Conservation (phyloP, 2,329 filamentous ascomycete genomes). For the Ceratocystis alfenasii region DNA sequence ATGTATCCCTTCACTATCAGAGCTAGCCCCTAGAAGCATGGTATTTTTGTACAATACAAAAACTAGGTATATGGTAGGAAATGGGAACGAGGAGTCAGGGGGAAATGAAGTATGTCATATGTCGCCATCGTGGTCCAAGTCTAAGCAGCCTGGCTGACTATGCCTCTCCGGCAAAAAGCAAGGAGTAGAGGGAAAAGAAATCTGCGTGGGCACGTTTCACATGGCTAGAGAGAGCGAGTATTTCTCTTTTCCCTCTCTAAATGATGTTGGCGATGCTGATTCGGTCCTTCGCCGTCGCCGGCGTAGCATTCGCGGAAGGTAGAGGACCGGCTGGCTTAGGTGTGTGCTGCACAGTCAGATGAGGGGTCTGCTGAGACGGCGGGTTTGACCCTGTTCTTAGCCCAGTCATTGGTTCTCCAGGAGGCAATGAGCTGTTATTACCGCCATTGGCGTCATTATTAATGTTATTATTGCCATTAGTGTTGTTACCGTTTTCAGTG, state of each 20-base stretch:
- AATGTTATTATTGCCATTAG: slow-evolving; percentile 3
- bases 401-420: slow-evolving; percentile 5
- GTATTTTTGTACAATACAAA: neutral
- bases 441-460: slow-evolving; percentile 2
- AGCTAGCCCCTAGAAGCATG: too few relatives aligned
- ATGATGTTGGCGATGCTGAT: slow-evolving; percentile 38
- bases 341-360: slow-evolving; percentile 9
- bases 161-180: neutral
- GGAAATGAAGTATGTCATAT: neutral
- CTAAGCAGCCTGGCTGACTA: neutral
- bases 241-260: slow-evolving; percentile 24
- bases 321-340: neutral
- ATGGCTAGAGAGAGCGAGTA: neutral
- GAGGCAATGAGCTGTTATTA: neutral
- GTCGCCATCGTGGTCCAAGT: neutral
- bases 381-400: slow-evolving; percentile 8
- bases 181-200: neutral
- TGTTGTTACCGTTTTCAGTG: neutral
- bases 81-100: neutral
- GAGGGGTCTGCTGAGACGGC: slow-evolving; percentile 25
- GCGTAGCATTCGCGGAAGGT: neutral
- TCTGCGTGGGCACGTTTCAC: neutral
- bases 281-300: slow-evolving; percentile 27
- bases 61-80: neutral
- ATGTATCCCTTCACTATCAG: too few relatives aligned